These are phyloP conservation scores for Casuarina cunninghamiana DNA, from an alignment of 306 rosid genomes.

Conservation along the genomic window DNA sequence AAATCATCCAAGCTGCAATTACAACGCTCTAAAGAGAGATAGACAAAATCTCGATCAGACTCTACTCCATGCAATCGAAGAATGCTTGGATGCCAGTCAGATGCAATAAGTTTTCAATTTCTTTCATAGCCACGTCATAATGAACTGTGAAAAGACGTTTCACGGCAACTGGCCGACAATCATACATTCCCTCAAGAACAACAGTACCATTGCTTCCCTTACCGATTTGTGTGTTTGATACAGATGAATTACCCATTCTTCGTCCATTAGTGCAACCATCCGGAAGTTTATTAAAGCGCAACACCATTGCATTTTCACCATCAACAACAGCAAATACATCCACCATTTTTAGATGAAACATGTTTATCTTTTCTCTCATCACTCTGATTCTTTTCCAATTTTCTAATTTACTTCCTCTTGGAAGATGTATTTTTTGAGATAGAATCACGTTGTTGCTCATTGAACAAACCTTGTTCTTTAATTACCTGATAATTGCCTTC, in stretches of 20 bases:
- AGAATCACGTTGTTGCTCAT: slow-evolving; percentile 29
- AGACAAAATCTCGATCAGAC: slow-evolving; percentile 76
- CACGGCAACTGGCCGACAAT: slow-evolving; percentile 80
- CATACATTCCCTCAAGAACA: slow-evolving; percentile 75
- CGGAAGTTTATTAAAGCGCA: slow-evolving; percentile 27
- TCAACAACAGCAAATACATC: slow-evolving; percentile 18
- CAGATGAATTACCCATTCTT: slow-evolving; percentile 58
- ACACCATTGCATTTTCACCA: slow-evolving; percentile 27
- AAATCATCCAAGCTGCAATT: slow-evolving; percentile 67
- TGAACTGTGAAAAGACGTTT: slow-evolving; percentile 84
- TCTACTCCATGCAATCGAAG: slow-evolving; percentile 87
- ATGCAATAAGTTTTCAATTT: slow-evolving; percentile 77
- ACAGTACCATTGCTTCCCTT: slow-evolving; percentile 88
- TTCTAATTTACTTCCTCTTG: slow-evolving; percentile 49
- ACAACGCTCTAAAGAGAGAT: slow-evolving; percentile 79
- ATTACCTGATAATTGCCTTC: slow-evolving; percentile 16
- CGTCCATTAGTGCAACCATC: slow-evolving; percentile 52
- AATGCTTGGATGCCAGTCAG: slow-evolving; percentile 78
- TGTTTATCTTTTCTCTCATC: slow-evolving; percentile 35
- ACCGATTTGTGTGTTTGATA: slow-evolving; percentile 68
- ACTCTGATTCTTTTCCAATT: slow-evolving; percentile 35
- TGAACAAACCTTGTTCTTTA: slow-evolving; percentile 22
- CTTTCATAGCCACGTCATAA: slow-evolving; percentile 65
- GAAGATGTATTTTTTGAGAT: slow-evolving; percentile 37
- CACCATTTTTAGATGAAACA: slow-evolving; percentile 33